These are phyloP conservation scores for Acanthamoeba royreba DNA, from an alignment of 208 protist genomes.

Conservation along the genomic window DNA sequence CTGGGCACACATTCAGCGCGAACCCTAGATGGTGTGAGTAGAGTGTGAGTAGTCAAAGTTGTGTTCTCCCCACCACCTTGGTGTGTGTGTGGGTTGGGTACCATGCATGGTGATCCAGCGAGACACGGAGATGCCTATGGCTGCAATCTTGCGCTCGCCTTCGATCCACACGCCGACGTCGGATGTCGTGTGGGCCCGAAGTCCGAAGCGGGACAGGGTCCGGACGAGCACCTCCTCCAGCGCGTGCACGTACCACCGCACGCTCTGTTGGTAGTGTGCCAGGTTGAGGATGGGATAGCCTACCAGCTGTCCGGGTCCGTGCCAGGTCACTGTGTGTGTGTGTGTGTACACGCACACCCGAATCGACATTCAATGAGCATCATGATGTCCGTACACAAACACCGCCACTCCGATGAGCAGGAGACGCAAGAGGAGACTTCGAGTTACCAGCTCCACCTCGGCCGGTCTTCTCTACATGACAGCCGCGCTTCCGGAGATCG, in stretches of 20 bases:
- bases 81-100: no score
- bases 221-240: neutral
- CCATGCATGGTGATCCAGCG: slow-evolving; percentile 18
- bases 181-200: neutral
- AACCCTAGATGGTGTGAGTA: neutral
- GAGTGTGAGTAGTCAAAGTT: neutral
- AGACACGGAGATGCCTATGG: slow-evolving; percentile 27
- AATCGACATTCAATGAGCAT: no score
- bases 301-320: slow-evolving; percentile 1
- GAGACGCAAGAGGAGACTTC: neutral
- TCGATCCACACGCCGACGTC: slow-evolving; percentile 22
- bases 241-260: slow-evolving; percentile 26
- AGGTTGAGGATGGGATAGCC: slow-evolving; percentile 24
- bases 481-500: neutral
- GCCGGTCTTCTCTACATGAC: neutral
- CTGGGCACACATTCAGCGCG: neutral
- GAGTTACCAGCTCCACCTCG: neutral
- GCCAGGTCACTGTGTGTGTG: neutral
- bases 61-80: no score
- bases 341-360: no score
- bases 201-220: neutral
- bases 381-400: neutral
- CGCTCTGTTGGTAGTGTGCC: neutral
- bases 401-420: neutral
- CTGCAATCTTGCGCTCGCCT: neutral